phyloP scores from a whole-genome alignment of 2,329 filamentous ascomycete species.

The Hypoxylon sp. region DNA sequence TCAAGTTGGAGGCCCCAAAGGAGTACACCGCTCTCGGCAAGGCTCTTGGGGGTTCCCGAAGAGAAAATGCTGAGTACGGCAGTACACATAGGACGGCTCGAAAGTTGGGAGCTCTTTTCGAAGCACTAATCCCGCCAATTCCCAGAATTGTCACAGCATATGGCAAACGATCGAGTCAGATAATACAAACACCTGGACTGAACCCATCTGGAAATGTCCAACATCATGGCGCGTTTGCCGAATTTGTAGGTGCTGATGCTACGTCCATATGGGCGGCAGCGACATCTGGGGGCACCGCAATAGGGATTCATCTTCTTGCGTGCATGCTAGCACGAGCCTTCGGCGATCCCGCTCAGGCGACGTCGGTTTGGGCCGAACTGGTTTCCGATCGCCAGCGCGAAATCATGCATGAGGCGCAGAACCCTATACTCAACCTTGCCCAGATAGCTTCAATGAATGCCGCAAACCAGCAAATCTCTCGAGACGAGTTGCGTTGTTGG shows the following conservation, averaged over 20 bases:
- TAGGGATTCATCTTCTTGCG: conserved; percentile 19
- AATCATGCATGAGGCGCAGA: not conserved
- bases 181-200: not conserved
- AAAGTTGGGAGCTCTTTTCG: conserved; percentile 59
- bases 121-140: conserved; percentile 52
- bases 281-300: conserved; percentile 10
- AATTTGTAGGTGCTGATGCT: conserved; percentile 15
- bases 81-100: conserved; percentile 56
- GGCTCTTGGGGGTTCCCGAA: conserved; percentile 52
- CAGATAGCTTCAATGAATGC: conserved; percentile 11
- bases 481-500: conserved; percentile 50
- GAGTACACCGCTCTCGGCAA: conserved; percentile 56
- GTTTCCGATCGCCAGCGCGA: not conserved
- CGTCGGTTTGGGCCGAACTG: conserved; percentile 7
- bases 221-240: not conserved
- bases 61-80: conserved; percentile 58
- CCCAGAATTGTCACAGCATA: conserved; percentile 54
- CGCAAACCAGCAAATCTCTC: conserved; percentile 41
- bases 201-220: not conserved
- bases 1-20: conserved; percentile 58
- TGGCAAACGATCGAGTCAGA: conserved; percentile 28
- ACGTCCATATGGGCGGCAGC: conserved; percentile 27
- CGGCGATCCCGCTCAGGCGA: not conserved
- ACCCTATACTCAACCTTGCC: not conserved
- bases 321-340: conserved; percentile 18